phyloP scores from a whole-genome alignment of 106 monocot genomes.

The Apostasia ramifera region DNA sequence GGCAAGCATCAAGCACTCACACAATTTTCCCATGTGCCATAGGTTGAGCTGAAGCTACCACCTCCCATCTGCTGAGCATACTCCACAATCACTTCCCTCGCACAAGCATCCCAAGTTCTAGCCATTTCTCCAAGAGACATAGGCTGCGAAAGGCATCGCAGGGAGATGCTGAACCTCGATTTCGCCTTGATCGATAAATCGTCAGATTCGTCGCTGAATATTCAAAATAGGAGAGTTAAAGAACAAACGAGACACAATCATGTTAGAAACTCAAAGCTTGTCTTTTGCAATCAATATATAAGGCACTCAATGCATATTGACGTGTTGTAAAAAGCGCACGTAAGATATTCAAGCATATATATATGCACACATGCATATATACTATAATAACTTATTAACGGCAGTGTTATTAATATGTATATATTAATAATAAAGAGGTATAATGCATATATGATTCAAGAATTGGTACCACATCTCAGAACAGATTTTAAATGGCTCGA shows the following conservation, averaged over 20 bases:
- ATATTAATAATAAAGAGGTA: too few species aligned
- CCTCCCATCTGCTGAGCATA: constrained; percentile 63
- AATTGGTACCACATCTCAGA: too few species aligned
- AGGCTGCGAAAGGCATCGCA: constrained; percentile 43
- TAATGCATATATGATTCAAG: too few species aligned
- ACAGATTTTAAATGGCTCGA: too few species aligned
- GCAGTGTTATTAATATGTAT: too few species aligned
- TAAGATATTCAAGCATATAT: background rate
- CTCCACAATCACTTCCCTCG: constrained; percentile 49
- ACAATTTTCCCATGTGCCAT: constrained; percentile 50
- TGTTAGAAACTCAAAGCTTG: background rate
- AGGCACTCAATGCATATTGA: constrained; percentile 1
- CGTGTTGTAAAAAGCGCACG: background rate
- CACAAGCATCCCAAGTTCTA: constrained; percentile 55
- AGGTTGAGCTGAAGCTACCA: constrained; percentile 63
- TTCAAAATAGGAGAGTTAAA: background rate
- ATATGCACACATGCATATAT: background rate
- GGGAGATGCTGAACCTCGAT: constrained; percentile 39
- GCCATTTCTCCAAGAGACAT: constrained; percentile 66
- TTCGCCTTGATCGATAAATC: constrained; percentile 58
- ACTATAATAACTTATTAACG: too few species aligned
- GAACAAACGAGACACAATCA: background rate
- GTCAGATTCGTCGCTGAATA: constrained; percentile 36
- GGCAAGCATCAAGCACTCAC: constrained; percentile 19
- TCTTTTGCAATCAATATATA: too few species aligned